A percentile compares a stretch with the other conserved stretches of the same genome.
These are phyloP conservation scores for Pisolithus sp. DNA, from an alignment of 768 basidiomycete genomes.

Conservation along the genomic window DNA sequence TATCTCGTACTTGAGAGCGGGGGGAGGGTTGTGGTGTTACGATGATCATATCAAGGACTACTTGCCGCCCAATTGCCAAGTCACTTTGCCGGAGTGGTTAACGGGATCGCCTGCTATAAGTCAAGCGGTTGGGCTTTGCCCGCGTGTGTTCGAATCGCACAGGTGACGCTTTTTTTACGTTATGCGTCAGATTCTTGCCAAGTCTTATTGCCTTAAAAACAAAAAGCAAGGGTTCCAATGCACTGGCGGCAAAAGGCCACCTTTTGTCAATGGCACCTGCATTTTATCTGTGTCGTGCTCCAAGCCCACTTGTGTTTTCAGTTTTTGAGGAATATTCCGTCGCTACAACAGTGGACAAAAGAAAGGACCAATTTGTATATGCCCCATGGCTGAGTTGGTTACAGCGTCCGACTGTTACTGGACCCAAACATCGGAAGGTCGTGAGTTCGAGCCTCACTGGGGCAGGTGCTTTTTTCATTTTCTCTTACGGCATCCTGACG, in stretches of 20 bases:
- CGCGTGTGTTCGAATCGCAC: constrained; percentile 59
- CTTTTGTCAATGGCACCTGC: too few species aligned
- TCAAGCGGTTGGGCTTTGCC: constrained; percentile 54
- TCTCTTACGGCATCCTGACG: constrained; percentile 4
- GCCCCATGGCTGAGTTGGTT: constrained; percentile 76
- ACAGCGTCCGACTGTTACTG: constrained; percentile 71
- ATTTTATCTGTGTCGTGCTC: too few species aligned
- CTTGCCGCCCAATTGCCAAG: constrained; percentile 13
- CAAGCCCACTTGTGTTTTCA: too few species aligned
- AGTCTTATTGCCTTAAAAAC: too few species aligned
- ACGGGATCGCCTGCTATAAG: constrained; percentile 72
- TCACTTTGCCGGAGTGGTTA: constrained; percentile 97
- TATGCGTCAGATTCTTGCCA: too few species aligned
- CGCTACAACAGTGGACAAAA: too few species aligned
- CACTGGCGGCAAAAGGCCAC: too few species aligned
- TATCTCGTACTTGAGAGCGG: too few species aligned
- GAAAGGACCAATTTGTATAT: constrained; percentile 8
- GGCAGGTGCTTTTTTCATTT: constrained; percentile 28
- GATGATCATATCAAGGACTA: too few species aligned
- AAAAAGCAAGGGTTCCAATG: too few species aligned
- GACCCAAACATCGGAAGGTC: constrained; percentile 47
- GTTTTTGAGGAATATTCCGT: too few species aligned
- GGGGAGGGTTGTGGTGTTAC: too few species aligned
- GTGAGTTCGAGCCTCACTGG: constrained; percentile 66
- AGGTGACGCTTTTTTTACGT: constrained; percentile 44